Evolutionary conservation across 2,329 filamentous ascomycete species (phyloP).

Genomic region (Sarocladium brachiariae): DNA sequence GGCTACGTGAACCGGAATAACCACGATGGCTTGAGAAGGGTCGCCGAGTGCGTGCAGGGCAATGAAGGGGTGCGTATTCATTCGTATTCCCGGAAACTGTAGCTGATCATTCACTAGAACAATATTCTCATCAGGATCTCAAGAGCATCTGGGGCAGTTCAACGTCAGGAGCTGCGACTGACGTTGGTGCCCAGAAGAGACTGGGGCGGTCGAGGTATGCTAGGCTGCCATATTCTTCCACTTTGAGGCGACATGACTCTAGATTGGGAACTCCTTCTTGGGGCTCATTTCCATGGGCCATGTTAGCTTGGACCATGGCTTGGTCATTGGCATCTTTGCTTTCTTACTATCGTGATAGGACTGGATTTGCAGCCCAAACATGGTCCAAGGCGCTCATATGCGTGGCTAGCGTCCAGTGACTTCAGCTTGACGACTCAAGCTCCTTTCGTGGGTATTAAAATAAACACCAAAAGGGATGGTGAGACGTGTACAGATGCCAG

Average conservation of each 20-base stretch:
- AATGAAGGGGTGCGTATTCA: conserved; percentile 71
- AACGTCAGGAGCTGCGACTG: conserved; percentile 55
- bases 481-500: too few species aligned
- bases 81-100: neutral
- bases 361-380: too few species aligned
- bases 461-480: too few species aligned
- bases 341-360: too few species aligned
- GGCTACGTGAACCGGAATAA: conserved; percentile 78
- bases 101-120: conserved; percentile 42
- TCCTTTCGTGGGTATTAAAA: too few species aligned
- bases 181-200: conserved; percentile 68
- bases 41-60: conserved; percentile 83
- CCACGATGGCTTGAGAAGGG: conserved; percentile 76
- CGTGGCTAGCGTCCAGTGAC: too few species aligned
- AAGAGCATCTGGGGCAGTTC: conserved; percentile 34
- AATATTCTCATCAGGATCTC: conserved; percentile 63
- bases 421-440: too few species aligned
- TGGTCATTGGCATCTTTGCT: too few species aligned
- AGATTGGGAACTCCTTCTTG: too few species aligned
- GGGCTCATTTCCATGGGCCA: too few species aligned
- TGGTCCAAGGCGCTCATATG: too few species aligned
- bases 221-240: conserved; percentile 87
- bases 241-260: conserved; percentile 49
- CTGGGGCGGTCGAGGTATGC: conserved; percentile 84
- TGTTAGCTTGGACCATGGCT: too few species aligned